phyloP scores from a whole-genome alignment of 2,329 filamentous ascomycete genomes.

The Fusarium sp. region DNA sequence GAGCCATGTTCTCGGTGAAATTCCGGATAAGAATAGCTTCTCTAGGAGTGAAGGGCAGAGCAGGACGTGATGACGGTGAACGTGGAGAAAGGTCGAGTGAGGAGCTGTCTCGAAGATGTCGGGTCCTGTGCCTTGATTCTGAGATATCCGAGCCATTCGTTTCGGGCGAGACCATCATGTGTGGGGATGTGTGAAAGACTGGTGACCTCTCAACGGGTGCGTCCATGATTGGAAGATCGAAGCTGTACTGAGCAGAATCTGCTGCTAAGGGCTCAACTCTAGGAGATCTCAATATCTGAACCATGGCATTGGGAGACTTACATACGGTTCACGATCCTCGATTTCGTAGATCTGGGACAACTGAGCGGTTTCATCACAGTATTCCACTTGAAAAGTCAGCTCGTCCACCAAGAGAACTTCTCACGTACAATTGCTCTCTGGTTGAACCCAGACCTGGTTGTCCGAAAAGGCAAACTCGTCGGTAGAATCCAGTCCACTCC shows the following conservation, averaged over 20 bases:
- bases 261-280: not conserved
- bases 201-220: not conserved
- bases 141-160: not conserved
- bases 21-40: not conserved
- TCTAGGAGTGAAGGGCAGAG: not conserved
- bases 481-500: conserved; percentile 21
- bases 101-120: not conserved
- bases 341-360: not conserved
- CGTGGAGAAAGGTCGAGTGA: not conserved
- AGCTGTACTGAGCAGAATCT: not conserved
- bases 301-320: not conserved
- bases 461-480: not conserved
- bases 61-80: not conserved
- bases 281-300: not conserved
- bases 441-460: not conserved
- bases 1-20: not conserved
- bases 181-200: not conserved
- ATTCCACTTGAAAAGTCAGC: not conserved
- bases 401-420: not conserved
- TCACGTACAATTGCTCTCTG: not conserved
- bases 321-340: not conserved
- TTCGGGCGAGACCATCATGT: not conserved
- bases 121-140: not conserved
- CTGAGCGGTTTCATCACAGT: not conserved
- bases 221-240: not conserved